Evolutionary conservation across 805 yeast genomes (phyloP), one percentile per base, ranked within the genome.

Genomic region (Candida taoyuanica): DNA sequence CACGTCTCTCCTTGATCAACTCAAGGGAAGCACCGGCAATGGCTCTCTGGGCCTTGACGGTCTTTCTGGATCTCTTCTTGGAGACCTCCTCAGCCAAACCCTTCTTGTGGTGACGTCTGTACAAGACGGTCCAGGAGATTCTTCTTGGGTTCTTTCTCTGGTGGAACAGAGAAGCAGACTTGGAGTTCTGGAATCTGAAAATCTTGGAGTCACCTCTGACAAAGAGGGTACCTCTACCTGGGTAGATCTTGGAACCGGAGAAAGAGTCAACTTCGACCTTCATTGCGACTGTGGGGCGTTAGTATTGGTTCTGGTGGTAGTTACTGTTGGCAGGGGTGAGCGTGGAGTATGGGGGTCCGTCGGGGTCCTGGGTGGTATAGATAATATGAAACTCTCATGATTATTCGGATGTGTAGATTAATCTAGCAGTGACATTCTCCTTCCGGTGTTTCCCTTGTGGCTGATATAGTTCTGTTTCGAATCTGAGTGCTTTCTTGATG

Each of bases 71-170:
- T 76, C 96, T 86, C 84, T 86, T 94, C 85, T 87, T 93, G 71
- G 94, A 62, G 60, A 85, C 86, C 78, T 93, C 98, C 81, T 93
- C 99, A 65, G 96, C 81, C 69, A 91, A 80, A 78, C 99, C 99
- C 79, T 93, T 93, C 85, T 87, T 88, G 95, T 93, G 98, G 78
- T 91, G 96, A 77, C 95, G 86, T 83, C 99, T 91, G 91, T 77
- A 93, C 64, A 93, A 81, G 65, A 91, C 97, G 58, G 99, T 93
- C 99, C 99, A 93, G 55, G 98, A 81, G 70, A 93, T 81, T 82
- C 96, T 85, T 83, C 99, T 89, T 77, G 99, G 99, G 89, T 93
- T 93, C 95, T 93, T 93, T 84, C 97, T 88, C 81, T 93, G 99
- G 68, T 82, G 81, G 93, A 93, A 93, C 66, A 93, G 83, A 68